phyloP scores from a whole-genome alignment of 345 rosid species.

The Cardamine resedifolia region DNA sequence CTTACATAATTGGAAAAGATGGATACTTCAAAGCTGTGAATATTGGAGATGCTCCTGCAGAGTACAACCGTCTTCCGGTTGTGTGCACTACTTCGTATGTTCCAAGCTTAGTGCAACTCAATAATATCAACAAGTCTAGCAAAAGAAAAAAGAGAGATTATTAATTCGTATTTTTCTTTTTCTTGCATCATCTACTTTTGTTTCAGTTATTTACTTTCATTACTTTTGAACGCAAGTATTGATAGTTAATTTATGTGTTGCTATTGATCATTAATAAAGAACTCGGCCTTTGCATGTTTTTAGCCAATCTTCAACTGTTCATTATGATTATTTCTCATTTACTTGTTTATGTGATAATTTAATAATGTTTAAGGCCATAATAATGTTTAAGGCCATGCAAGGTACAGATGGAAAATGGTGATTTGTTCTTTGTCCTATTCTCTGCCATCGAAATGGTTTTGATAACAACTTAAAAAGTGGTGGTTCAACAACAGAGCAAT shows the following conservation, averaged over 20 bases:
- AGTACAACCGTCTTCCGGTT: background rate
- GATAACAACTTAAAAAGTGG: no score
- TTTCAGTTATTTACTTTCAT: background rate
- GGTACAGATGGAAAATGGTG: background rate
- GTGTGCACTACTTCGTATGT: background rate
- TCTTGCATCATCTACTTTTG: background rate
- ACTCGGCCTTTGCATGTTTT: background rate
- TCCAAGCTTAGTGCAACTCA: background rate
- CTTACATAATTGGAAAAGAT: constrained; percentile 6
- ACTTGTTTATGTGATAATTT: background rate
- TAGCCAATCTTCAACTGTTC: background rate
- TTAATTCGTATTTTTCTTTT: background rate
- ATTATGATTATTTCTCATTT: background rate
- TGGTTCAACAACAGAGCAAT: background rate
- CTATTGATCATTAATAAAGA: background rate
- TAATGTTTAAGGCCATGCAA: background rate
- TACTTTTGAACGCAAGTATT: no score
- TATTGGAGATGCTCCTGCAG: background rate
- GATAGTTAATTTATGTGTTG: no score
- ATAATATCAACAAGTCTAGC: background rate
- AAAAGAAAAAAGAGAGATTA: background rate
- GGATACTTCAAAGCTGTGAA: background rate
- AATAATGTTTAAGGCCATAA: background rate
- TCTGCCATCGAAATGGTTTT: background rate
- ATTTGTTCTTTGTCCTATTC: background rate